These are phyloP conservation scores for Linum lewisii DNA, from an alignment of 345 rosid genomes.

Conservation along the genomic window DNA sequence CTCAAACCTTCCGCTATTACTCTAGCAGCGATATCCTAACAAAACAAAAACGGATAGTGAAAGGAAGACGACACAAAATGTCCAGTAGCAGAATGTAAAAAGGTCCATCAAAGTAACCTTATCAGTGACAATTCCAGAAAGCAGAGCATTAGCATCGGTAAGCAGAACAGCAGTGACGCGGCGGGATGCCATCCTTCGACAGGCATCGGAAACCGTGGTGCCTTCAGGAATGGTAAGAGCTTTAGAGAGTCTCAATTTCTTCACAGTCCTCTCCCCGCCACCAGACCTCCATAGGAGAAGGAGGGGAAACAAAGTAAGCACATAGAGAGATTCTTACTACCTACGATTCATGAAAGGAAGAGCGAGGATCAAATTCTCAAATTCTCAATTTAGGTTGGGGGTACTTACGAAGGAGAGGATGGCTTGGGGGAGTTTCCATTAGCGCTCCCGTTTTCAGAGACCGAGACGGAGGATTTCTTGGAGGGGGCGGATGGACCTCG, in stretches of 20 bases:
- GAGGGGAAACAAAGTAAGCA: conserved; percentile 2
- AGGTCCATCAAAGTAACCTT: conserved; percentile 32
- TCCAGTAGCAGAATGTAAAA: background rate
- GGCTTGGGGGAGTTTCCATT: conserved; percentile 53
- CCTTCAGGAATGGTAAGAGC: conserved; percentile 96
- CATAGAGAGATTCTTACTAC: no score
- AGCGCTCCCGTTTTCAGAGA: conserved; percentile 37
- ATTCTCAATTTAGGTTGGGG: background rate
- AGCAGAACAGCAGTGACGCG: conserved; percentile 84
- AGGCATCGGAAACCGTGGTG: conserved; percentile 81
- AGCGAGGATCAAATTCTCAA: background rate
- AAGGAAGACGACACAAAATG: background rate
- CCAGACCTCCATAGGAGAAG: conserved; percentile 18
- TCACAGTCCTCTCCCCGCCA: conserved; percentile 77
- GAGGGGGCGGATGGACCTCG: conserved; percentile 33
- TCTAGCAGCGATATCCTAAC: conserved; percentile 61
- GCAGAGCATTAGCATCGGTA: conserved; percentile 83
- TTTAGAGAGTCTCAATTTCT: conserved; percentile 78
- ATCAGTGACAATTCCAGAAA: conserved; percentile 87
- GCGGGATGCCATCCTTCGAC: conserved; percentile 87
- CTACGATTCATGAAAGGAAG: background rate
- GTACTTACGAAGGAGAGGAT: conserved; percentile 48
- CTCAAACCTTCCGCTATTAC: conserved; percentile 92
- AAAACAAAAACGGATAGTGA: background rate
- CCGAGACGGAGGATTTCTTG: conserved; percentile 28